Evolutionary conservation across 768 basidiomycete genomes (phyloP), one percentile per base, ranked within the genome.

Genomic region (Pleurotus giganteus): DNA sequence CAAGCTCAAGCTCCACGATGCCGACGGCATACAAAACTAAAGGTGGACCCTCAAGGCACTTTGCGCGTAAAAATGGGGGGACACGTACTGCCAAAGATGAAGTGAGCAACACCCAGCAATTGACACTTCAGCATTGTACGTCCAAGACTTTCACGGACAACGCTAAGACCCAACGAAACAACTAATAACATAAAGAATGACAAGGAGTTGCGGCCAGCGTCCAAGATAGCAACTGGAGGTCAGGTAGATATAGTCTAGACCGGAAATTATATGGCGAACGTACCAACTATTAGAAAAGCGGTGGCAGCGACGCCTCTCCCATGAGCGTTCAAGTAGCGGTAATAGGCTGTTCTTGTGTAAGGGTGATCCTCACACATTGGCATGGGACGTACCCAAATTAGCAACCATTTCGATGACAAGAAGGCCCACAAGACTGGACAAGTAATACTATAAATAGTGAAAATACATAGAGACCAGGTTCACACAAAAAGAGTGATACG

Each of bases 181-280:
- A 98, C 86, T 19, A 98, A 76, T 19, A 99, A 79, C 78, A 98
- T 83, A 74, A 98, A 98, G 74, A 98, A 94, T 1, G 92, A 94
- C 67, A 95, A 78, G 1, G 94, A 90, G 64, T 98, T 98, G 43
- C 97, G 76, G 4, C 90, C 95, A 7, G 97, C 96, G 63, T 98
- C 95, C 41, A 98, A 75, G 57, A 95, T 91, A n/a, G 94, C 89
- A 36, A 96, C 94, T 91, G 58, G 53, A 42, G n/a, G 53, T 28
- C 13, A 29, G 57, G 34, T 47, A 60, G n/a, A n/a, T n/a, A n/a
- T n/a, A 29, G 57, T 51, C 28, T 57, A 47, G 51, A 28, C 32
- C 29, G 53, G 5, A 19, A 21, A 3, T 26, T 17, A 17, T 17
- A 15, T 17, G 21, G 3, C 47, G 19, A 26, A 41, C 21, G 64